A percentile compares a stretch with the other conserved stretches of the same genome.
phyloP scores from a whole-genome alignment of 495 filamentous ascomycete genomes.

The Aspergillus hancockii region DNA sequence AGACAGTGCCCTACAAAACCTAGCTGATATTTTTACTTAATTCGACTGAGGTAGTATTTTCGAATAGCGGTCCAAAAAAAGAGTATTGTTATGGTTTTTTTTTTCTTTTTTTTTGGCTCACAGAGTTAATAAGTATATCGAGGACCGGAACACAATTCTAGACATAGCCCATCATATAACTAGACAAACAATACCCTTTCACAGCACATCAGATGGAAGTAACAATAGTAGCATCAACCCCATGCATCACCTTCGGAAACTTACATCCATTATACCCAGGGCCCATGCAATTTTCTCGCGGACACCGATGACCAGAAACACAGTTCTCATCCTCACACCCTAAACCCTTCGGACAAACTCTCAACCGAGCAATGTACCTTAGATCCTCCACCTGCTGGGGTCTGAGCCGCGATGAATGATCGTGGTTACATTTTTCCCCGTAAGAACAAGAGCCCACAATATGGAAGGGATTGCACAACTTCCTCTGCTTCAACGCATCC shows the following conservation, averaged over 20 bases:
- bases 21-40: too few relatives aligned
- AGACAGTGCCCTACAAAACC: too few relatives aligned
- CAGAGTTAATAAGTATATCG: too few relatives aligned
- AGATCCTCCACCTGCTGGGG: constrained; percentile 23
- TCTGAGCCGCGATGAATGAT: constrained; percentile 22
- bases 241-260: constrained; percentile 21
- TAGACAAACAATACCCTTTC: too few relatives aligned
- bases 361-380: constrained; percentile 26
- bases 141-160: too few relatives aligned
- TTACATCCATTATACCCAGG: constrained; percentile 14
- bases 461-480: constrained; percentile 30
- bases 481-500: constrained; percentile 19
- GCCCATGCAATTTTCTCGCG: constrained; percentile 1
- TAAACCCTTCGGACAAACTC: constrained; percentile 21
- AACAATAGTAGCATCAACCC: constrained; percentile 19
- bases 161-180: too few relatives aligned
- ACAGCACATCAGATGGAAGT: background rate
- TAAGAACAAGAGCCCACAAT: constrained; percentile 23
- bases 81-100: too few relatives aligned
- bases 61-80: too few relatives aligned
- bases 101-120: too few relatives aligned
- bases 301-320: constrained; percentile 31
- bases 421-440: constrained; percentile 20
- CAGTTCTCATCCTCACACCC: constrained; percentile 27
- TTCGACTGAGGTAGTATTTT: too few relatives aligned